These are phyloP conservation scores for Nicotiana attenuata DNA, from an alignment of 257 asterid genomes.

Conservation along the genomic window DNA sequence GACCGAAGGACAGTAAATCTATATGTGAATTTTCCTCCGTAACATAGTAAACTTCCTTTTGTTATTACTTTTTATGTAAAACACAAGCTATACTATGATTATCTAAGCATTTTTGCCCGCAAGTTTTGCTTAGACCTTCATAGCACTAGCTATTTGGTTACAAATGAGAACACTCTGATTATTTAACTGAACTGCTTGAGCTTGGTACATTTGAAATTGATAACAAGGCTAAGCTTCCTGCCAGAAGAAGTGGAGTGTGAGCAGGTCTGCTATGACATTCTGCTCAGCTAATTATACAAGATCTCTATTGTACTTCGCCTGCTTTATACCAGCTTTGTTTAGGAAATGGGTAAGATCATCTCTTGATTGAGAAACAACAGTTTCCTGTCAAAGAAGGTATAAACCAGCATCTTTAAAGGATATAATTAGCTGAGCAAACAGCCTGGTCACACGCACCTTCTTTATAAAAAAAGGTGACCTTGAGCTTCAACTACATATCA, in stretches of 20 bases:
- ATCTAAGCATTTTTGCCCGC: not conserved
- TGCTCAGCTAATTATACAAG: slow-evolving; percentile 46
- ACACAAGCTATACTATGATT: not conserved
- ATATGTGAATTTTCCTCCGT: not conserved
- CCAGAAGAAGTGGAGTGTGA: slow-evolving; percentile 32
- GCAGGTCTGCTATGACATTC: slow-evolving; percentile 26
- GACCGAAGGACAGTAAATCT: not conserved
- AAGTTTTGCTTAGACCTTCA: not conserved
- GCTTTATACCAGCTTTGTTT: slow-evolving; percentile 21
- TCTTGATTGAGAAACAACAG: slow-evolving; percentile 22
- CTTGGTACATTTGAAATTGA: slow-evolving; percentile 18
- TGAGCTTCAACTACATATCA: slow-evolving; percentile 27
- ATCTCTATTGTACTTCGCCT: slow-evolving; percentile 14
- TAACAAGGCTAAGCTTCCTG: slow-evolving; percentile 27
- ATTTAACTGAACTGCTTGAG: slow-evolving; percentile 15
- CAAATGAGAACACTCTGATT: not conserved
- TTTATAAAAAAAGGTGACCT: slow-evolving; percentile 16
- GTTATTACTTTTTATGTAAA: not conserved
- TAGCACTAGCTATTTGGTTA: not conserved
- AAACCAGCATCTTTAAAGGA: not conserved
- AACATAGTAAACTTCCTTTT: not conserved
- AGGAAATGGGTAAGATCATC: slow-evolving; percentile 22
- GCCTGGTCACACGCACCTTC: slow-evolving; percentile 8
- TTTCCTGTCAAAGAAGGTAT: slow-evolving; percentile 15
- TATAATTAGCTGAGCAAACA: slow-evolving; percentile 51